Evolutionary conservation across 495 filamentous ascomycete species (phyloP), one percentile per base, ranked within the genome.

Genomic region (Xylaria cubensis): DNA sequence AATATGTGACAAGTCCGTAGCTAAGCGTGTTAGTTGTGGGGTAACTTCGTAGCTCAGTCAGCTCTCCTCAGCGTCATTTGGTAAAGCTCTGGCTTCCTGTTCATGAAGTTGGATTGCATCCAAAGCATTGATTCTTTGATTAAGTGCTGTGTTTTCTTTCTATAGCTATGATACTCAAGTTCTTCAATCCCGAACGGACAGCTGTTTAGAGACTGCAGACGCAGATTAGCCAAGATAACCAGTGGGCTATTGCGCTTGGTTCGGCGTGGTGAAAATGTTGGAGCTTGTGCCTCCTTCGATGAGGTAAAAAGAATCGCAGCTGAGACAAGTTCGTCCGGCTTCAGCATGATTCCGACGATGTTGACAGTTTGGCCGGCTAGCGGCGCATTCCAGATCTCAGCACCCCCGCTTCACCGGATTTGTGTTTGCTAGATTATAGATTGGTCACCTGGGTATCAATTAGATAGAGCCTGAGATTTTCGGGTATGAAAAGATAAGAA

Each of bases 381-480:
- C 63, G 65, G 55, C 65, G 64, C 70, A 72, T 66, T 72, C 65
- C 70, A 67, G 70, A 29, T 67, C 53, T 58, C 63, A 74, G 50
- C 46, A 41, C 26, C 67, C 67, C 67, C 67, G 67, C 67, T 69
- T 62, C 56, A 34, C 21, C 36, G 66, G 53, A 48, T 62, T 26
- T 56, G 50, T 55, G 32, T 42, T 13, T 29, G 26, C 39, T 53
- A 50, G 32, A 42, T 67, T 42, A 46, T 24, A 46, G 42, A 36
- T 26, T 29, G 51, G 51, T 55, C 51, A 55, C 51, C 51, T 55
- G 39, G 48, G 26, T 64, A 65, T 29, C 19, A 10, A 65, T 51
- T n/a, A 53, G 48, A 42, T n/a, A 53, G 48, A 42, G 17, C 44
- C 41, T 2, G 42, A 48, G 41, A 50, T 50, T 50, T 48, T 7